Evolutionary conservation across 129 eudicot genomes (phyloP), one percentile per base, ranked within the genome.

Genomic region (Flaveria brownii): DNA sequence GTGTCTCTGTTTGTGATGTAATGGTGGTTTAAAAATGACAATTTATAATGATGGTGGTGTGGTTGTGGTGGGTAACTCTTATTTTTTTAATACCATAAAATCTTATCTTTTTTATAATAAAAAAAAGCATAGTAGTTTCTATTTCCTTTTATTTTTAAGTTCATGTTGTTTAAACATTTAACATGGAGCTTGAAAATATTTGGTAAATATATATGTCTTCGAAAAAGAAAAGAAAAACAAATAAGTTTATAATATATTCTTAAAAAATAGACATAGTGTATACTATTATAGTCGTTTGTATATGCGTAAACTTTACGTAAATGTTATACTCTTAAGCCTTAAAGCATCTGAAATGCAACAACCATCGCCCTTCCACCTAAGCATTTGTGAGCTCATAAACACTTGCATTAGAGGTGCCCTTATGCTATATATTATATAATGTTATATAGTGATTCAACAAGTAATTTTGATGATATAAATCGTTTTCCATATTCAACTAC

Each of bases 21-120:
- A 80, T 56, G 52, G 70, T 73, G 18, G 78, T 79, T 72, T 71
- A 2, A 9, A 54, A 16, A 65, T 80, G 79, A 73, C 79, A 80
- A 65, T 45, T 73, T 66, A 55, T 66, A 80, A 80, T 80, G 75
- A 80, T 80, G 83, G 75, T 80, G 83, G 79, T 73, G 74, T 73
- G 75, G 70, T 73, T 73, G 79, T 26, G 26, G 79, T 80, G 74
- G 79, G 83, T 80, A 80, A 65, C 83, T 72, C 78, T 6, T 33
- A n/a, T 1, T 51, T 55, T 55, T 55, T 23, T 33, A 46, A n/a
- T 50, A 50, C 22, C 28, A 26, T 61, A 14, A 14, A 62, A 52
- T 71, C 63, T 14, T 33, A 51, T 2, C 36, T 36, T 33, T 16
- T 36, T 0, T 30, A 30, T 36, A 36, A 10, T 8, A 60, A 57